These are phyloP conservation scores for Clavariopsis aquatica DNA, from an alignment of 495 filamentous ascomycete species.

Conservation along the genomic window DNA sequence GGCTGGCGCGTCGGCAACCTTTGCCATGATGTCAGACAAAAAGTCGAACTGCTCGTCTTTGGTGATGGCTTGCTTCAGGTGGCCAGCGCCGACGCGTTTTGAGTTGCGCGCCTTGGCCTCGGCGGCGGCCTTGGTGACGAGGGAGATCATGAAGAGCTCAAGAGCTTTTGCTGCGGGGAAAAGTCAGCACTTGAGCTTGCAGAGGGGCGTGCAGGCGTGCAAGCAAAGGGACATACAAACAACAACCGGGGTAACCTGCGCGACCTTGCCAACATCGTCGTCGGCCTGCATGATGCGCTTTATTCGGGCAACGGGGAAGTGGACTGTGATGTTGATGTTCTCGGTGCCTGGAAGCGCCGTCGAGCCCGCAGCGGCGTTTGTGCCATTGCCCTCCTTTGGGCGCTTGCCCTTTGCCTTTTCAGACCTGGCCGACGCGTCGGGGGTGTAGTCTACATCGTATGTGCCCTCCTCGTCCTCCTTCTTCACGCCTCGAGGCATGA, in stretches of 20 bases:
- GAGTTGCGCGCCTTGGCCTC: slow-evolving; percentile 78
- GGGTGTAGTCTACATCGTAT: slow-evolving; percentile 29
- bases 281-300: slow-evolving; percentile 99
- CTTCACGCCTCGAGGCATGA: slow-evolving; percentile 29
- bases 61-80: slow-evolving; percentile 85
- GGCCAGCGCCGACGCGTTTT: slow-evolving; percentile 84
- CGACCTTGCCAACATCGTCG: slow-evolving; percentile 98
- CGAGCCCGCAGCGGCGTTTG: slow-evolving; percentile 26
- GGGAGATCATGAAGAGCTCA: slow-evolving; percentile 94
- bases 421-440: slow-evolving; percentile 27
- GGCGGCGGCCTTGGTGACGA: slow-evolving; percentile 82
- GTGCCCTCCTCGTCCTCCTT: slow-evolving; percentile 29
- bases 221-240: slow-evolving; percentile 63
- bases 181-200: slow-evolving; percentile 18
- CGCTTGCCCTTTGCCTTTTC: slow-evolving; percentile 18
- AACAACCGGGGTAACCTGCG: slow-evolving; percentile 91
- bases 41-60: slow-evolving; percentile 92
- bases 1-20: slow-evolving; percentile 72
- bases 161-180: slow-evolving; percentile 68
- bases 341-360: slow-evolving; percentile 18
- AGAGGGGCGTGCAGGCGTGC: neutral
- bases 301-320: slow-evolving; percentile 96
- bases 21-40: slow-evolving; percentile 82
- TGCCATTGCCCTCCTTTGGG: slow-evolving; percentile 31
- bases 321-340: slow-evolving; percentile 77